Conservation (phyloP, 2,329 filamentous ascomycete species). For the Pseudopithomyces maydicus region DNA sequence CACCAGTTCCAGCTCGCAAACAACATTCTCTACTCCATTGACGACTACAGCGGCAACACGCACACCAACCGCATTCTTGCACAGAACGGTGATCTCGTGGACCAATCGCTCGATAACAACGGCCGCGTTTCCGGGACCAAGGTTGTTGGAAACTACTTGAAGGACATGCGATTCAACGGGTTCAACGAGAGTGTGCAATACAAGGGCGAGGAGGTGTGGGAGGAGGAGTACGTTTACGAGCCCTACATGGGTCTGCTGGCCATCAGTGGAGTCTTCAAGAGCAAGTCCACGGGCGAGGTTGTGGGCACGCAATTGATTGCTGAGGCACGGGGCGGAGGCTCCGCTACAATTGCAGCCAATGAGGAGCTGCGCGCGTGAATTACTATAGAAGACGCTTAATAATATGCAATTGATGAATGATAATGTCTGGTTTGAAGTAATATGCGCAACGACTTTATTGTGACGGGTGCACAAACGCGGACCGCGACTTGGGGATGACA, state of each 20-base stretch:
- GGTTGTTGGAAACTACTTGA: constrained; percentile 56
- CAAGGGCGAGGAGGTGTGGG: constrained; percentile 54
- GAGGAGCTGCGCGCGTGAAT: constrained; percentile 17
- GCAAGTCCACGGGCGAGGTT: constrained; percentile 54
- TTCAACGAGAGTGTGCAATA: constrained; percentile 47
- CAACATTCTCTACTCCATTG: constrained; percentile 65
- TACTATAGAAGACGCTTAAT: background rate
- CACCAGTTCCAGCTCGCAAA: constrained; percentile 56
- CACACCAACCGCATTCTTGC: constrained; percentile 61
- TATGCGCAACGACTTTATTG: background rate
- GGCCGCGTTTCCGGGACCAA: constrained; percentile 52
- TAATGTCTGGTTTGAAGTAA: background rate
- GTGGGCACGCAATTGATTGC: constrained; percentile 58
- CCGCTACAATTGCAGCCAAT: constrained; percentile 54
- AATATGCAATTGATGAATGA: background rate
- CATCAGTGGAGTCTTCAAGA: constrained; percentile 55
- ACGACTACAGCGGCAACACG: constrained; percentile 61
- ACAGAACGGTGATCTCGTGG: constrained; percentile 61
- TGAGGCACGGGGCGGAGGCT: constrained; percentile 59
- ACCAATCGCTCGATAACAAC: constrained; percentile 60
- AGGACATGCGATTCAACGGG: constrained; percentile 61
- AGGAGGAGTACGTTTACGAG: constrained; percentile 60
- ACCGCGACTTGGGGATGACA: background rate
- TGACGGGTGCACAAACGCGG: background rate
- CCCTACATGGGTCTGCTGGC: constrained; percentile 56